Evolutionary conservation across 345 rosid genomes (phyloP).

Genomic region (Aquilaria malaccensis): DNA sequence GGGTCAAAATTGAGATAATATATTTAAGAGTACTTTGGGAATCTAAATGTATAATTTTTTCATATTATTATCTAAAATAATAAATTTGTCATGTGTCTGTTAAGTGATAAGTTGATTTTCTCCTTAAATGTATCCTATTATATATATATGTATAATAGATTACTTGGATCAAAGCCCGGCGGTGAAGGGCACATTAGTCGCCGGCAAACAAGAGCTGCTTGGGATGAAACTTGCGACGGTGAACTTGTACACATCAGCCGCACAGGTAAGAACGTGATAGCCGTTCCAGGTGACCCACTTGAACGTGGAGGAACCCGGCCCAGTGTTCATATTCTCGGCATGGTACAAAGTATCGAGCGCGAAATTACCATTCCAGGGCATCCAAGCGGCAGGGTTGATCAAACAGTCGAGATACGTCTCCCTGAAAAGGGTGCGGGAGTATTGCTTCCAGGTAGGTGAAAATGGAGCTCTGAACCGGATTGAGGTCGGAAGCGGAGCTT

Average conservation of each 20-base stretch:
- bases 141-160: neutral
- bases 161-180: slow-evolving; percentile 28
- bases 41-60: too few species aligned
- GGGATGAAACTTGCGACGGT: slow-evolving; percentile 35
- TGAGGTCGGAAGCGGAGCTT: slow-evolving; percentile 34
- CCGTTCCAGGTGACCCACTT: slow-evolving; percentile 43
- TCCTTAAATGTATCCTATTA: too few species aligned
- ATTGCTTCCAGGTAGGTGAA: slow-evolving; percentile 40
- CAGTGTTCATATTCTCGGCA: slow-evolving; percentile 38
- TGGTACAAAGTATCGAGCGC: slow-evolving; percentile 41
- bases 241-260: slow-evolving; percentile 36
- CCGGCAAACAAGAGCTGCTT: slow-evolving; percentile 39
- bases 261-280: slow-evolving; percentile 26
- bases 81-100: too few species aligned
- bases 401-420: slow-evolving; percentile 34
- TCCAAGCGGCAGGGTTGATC: slow-evolving; percentile 45
- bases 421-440: slow-evolving; percentile 35
- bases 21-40: too few species aligned
- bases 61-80: too few species aligned
- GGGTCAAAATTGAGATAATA: too few species aligned
- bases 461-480: slow-evolving; percentile 33
- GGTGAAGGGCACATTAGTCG: slow-evolving; percentile 36
- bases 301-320: slow-evolving; percentile 35
- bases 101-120: too few species aligned
- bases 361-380: slow-evolving; percentile 41